Evolutionary conservation across 495 filamentous ascomycete species (phyloP).

Genomic region (Aspergillus nanangensis): DNA sequence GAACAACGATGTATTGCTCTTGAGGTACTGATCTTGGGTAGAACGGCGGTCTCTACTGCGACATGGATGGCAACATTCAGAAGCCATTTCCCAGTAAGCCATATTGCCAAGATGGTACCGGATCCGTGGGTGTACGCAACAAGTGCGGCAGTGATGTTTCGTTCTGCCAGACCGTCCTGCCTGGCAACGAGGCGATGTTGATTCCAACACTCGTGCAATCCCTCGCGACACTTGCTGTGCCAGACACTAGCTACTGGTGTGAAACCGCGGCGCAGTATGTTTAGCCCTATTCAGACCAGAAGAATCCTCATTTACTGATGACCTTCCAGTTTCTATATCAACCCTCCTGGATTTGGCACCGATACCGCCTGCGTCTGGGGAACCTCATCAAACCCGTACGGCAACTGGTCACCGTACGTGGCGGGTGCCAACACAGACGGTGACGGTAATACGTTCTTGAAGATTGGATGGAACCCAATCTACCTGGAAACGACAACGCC

Average conservation of each 20-base stretch:
- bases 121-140: slow-evolving; percentile 59
- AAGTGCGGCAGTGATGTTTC: slow-evolving; percentile 57
- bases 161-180: slow-evolving; percentile 80
- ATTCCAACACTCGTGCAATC: slow-evolving; percentile 66
- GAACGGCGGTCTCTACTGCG: slow-evolving; percentile 77
- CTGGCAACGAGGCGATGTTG: slow-evolving; percentile 85
- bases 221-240: slow-evolving; percentile 60
- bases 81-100: slow-evolving; percentile 67
- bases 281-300: not conserved
- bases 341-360: slow-evolving; percentile 60
- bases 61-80: slow-evolving; percentile 57
- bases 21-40: slow-evolving; percentile 21
- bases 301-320: slow-evolving; percentile 4
- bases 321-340: slow-evolving; percentile 64
- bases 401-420: slow-evolving; percentile 81
- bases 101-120: slow-evolving; percentile 71
- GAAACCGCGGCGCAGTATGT: slow-evolving; percentile 69
- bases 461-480: slow-evolving; percentile 79
- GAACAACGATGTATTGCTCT: not conserved
- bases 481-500: slow-evolving; percentile 55
- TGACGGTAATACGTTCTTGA: slow-evolving; percentile 64
- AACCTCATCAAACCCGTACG: slow-evolving; percentile 54
- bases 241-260: slow-evolving; percentile 67
- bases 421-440: slow-evolving; percentile 68
- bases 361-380: slow-evolving; percentile 71